Conservation (phyloP, 352 stramenopile genomes). For the Aphanomyces cochlioides region DNA sequence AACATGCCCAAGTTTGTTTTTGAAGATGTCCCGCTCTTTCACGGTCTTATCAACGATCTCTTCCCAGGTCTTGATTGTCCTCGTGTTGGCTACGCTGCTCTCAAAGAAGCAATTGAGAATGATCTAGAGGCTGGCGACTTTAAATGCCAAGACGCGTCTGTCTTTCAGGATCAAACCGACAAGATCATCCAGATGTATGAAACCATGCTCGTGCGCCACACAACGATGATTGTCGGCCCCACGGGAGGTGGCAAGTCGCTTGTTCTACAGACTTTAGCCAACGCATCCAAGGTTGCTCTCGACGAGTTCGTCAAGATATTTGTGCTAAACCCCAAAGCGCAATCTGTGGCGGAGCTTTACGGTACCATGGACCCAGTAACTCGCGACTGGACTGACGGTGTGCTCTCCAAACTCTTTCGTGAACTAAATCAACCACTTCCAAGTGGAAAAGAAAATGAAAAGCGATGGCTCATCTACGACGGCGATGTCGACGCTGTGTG, state of each 20-base stretch:
- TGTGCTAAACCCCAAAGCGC: slow-evolving; percentile 93
- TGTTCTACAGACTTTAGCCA: slow-evolving; percentile 86
- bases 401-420: slow-evolving; percentile 92
- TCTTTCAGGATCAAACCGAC: slow-evolving; percentile 90
- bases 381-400: slow-evolving; percentile 94
- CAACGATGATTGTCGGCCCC: slow-evolving; percentile 94
- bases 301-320: slow-evolving; percentile 90
- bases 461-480: slow-evolving; percentile 95
- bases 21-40: slow-evolving; percentile 93
- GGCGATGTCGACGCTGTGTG: slow-evolving; percentile 95
- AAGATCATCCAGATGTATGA: slow-evolving; percentile 98
- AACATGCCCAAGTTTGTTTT: slow-evolving; percentile 98
- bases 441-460: slow-evolving; percentile 87
- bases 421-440: slow-evolving; percentile 92
- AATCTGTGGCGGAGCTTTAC: slow-evolving; percentile 92
- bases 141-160: slow-evolving; percentile 58
- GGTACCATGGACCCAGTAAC: slow-evolving; percentile 94
- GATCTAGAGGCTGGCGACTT: slow-evolving; percentile 85
- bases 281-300: slow-evolving; percentile 79
- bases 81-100: slow-evolving; percentile 86
- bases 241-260: slow-evolving; percentile 92
- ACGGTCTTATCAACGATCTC: slow-evolving; percentile 92
- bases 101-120: slow-evolving; percentile 85
- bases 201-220: slow-evolving; percentile 94
- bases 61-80: slow-evolving; percentile 92